Conservation (phyloP, 2,329 filamentous ascomycete genomes). For the Venturia asperata region DNA sequence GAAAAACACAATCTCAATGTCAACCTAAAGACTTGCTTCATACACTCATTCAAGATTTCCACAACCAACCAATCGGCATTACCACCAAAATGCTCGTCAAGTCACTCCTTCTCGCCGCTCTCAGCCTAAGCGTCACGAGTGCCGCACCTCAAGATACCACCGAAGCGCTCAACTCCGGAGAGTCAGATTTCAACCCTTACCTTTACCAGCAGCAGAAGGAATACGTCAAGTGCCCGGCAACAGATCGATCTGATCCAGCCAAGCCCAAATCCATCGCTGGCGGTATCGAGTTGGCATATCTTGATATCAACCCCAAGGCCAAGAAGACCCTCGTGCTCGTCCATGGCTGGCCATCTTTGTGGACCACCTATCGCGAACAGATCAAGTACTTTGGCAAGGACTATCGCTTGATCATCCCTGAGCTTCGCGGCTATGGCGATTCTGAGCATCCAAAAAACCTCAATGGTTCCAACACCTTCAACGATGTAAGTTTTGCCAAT, state of each 20-base stretch:
- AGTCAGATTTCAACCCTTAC: neutral
- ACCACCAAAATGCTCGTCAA: neutral
- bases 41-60: neutral
- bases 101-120: conserved; percentile 7
- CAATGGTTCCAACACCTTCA: conserved; percentile 16
- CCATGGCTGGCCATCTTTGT: conserved; percentile 19
- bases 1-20: neutral
- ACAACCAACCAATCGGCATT: neutral
- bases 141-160: neutral
- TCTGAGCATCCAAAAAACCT: conserved; percentile 16
- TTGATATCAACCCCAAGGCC: conserved; percentile 20
- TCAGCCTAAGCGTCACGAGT: neutral
- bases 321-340: conserved; percentile 19
- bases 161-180: neutral
- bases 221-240: conserved; percentile 11
- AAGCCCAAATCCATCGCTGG: conserved; percentile 5
- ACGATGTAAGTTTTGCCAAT: neutral
- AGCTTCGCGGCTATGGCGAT: conserved; percentile 20
- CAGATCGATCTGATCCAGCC: conserved; percentile 7
- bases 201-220: neutral
- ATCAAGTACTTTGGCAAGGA: conserved; percentile 19
- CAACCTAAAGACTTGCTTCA: neutral
- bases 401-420: conserved; percentile 19
- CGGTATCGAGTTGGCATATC: conserved; percentile 14
- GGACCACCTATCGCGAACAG: conserved; percentile 20